Base-by-base conservation (phyloP, 106 monocot species). In the Phalaenopsis aphrodite region DNA sequence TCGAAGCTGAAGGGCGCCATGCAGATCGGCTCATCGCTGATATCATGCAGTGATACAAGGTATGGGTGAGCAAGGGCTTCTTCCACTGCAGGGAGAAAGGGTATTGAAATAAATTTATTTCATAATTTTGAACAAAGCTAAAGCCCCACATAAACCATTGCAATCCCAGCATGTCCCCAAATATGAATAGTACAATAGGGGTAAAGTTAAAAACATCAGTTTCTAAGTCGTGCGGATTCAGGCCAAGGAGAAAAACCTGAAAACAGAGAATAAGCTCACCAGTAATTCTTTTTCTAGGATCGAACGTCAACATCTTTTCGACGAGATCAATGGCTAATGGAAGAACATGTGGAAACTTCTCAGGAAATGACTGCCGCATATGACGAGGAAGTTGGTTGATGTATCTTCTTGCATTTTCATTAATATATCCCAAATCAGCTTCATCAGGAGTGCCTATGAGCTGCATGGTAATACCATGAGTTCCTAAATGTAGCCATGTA, bases 221-320 rank as follows among this genome's bases (percentile, higher is more conserved):
- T 52, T 52, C 52, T 52, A 52, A 30, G 30, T 30, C 30, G 30
- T 30, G 52, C 52, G 14, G 52, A 2, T 1, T 21, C 0, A 39
- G 2, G 69, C 5, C 69, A 16, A 15, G 5, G 9, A 69, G 39
- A 3, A 69, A 69, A 39, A 74, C 14, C 41, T 42, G 3, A 36
- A 5, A 61, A 69, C 0, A 74, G 41, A 42, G 74, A 74, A 45
- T 15, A 80, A 15, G 74, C 87, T 80, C 19, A 97, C 97, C 97
- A 23, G 94, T 94, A 75, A 97, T 97, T 81, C 97, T 92, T 71
- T 80, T 79, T 79, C 97, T 86, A 55, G 97, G 94, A 85, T 97
- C 97, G 90, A 97, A 97, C n/a, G 92, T 90, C 75, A 97, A 77
- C 97, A 97, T 97, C 87, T 81, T 94, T 78, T 94, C 90, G 77